Percentiles rank a stretch among this genome's conserved stretches.
Conservation (phyloP, 116 monocot species). For the Cymodocea nodosa region DNA sequence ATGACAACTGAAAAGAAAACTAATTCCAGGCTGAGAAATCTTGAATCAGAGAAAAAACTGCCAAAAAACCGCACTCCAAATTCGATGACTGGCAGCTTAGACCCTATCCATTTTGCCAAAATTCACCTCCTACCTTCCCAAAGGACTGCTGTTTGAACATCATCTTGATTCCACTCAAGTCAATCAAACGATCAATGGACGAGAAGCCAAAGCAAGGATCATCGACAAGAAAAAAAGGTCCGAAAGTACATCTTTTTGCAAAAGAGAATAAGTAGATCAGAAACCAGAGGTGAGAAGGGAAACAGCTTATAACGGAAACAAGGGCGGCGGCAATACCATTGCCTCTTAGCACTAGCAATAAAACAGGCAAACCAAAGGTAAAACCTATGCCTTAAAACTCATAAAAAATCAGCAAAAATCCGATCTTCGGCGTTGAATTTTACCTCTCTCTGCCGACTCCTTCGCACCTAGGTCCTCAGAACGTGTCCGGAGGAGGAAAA, state of each 20-base stretch:
- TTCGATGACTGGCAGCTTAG: not conserved
- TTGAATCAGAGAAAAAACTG: not conserved
- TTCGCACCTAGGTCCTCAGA: not conserved
- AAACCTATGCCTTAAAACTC: not conserved
- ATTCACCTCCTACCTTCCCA: slow-evolving; percentile 7
- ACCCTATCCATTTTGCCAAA: not conserved
- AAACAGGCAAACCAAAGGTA: not conserved
- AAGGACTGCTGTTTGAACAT: not conserved
- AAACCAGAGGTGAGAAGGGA: slow-evolving; percentile 1
- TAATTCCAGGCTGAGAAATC: not conserved
- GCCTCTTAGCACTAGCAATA: not conserved
- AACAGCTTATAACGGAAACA: not conserved
- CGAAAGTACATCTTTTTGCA: not conserved
- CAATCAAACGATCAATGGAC: not conserved
- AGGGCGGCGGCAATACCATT: not conserved
- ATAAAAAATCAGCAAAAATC: not conserved
- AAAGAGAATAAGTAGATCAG: slow-evolving; percentile 1
- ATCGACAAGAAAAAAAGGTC: not conserved
- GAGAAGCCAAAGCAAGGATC: not conserved
- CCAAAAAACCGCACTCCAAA: not conserved
- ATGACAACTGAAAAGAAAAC: too few relatives aligned
- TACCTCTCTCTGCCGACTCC: not conserved
- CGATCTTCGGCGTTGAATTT: not conserved
- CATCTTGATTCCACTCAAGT: not conserved
- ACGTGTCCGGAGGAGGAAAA: not conserved